Evolutionary conservation across 139 green algal species (phyloP), one percentile per base, ranked within the genome.

Genomic region (Astrephomene gubernaculifera): DNA sequence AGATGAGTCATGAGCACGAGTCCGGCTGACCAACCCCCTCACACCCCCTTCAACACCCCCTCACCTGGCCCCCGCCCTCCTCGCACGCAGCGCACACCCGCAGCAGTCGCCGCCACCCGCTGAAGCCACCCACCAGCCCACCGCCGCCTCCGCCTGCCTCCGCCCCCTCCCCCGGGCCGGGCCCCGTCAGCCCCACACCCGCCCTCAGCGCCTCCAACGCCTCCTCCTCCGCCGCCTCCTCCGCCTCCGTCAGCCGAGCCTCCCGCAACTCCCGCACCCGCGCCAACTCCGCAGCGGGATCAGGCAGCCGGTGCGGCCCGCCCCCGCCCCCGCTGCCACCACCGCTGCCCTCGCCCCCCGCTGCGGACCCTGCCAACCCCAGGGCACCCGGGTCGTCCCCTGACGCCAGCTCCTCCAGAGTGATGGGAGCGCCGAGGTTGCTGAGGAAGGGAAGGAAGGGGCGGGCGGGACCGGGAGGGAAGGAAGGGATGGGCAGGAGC

Each of bases 211-310:
- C 31, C 9, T 35, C 43, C 52, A 25, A 54, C 31, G n/a, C 71
- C 71, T 33, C 52, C 73, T 68, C 33, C 49, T 71, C 38, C 54
- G 29, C 14, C 38, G 14, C 31, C 38, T 69, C 54, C 74, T 69
- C 74, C 9, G 33, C 76, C 12, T 38, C 76, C n/a, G 39, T 54
- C 38, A 83, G 60, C n/a, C 25, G 39, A 0, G 39, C 31, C 36
- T 84, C 78, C 21, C 78, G 78, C 78, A 84, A 63, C n/a, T 27
- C n/a, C n/a, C 35, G 4, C 61, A 84, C 43, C 8, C 78, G 63
- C 22, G 24, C 27, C 22, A 67, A 4, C 61, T 84, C 78, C 45
- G 22, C 39, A 7, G 12, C 8, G 33, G 67, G 67, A 49, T 73
- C 69, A 10, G 57, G 19, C 19, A n/a, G 57, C 57, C 7, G n/a